These are phyloP conservation scores for Russula abietina DNA, from an alignment of 768 basidiomycete species.

Conservation along the genomic window DNA sequence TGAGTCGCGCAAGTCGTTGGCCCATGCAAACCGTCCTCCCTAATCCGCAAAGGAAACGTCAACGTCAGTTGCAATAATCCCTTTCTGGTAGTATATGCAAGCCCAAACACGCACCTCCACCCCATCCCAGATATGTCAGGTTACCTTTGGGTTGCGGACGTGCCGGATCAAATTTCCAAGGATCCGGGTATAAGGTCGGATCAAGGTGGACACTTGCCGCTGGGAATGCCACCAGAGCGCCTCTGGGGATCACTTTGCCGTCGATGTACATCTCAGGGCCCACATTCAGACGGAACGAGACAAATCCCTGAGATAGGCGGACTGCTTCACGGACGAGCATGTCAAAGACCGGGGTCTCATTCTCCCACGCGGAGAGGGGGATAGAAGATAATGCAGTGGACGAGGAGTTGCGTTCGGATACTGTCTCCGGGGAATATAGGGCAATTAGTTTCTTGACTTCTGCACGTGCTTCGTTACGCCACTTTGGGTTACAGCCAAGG, in stretches of 20 bases:
- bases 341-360: slow-evolving; percentile 69
- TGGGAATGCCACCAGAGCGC: slow-evolving; percentile 71
- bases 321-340: slow-evolving; percentile 70
- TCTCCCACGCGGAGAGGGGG: too few relatives aligned
- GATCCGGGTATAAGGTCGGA: slow-evolving; percentile 64
- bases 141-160: too few relatives aligned
- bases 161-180: slow-evolving; percentile 69
- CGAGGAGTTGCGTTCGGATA: too few relatives aligned
- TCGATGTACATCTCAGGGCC: too few relatives aligned
- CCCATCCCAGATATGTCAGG: slow-evolving; percentile 72
- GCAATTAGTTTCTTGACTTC: slow-evolving; percentile 54
- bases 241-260: slow-evolving; percentile 64
- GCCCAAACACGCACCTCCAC: slow-evolving; percentile 51
- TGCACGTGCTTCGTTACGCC: slow-evolving; percentile 52
- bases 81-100: not conserved
- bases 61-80: not conserved
- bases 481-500: slow-evolving; percentile 59
- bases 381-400: too few relatives aligned
- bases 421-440: slow-evolving; percentile 6
- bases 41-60: slow-evolving; percentile 28
- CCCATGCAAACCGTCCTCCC: slow-evolving; percentile 69
- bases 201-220: slow-evolving; percentile 77
- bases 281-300: slow-evolving; percentile 73
- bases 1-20: too few relatives aligned
- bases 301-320: slow-evolving; percentile 72